phyloP scores from a whole-genome alignment of 192 early-diverging fungal species.

The Chytriomyces sp. region DNA sequence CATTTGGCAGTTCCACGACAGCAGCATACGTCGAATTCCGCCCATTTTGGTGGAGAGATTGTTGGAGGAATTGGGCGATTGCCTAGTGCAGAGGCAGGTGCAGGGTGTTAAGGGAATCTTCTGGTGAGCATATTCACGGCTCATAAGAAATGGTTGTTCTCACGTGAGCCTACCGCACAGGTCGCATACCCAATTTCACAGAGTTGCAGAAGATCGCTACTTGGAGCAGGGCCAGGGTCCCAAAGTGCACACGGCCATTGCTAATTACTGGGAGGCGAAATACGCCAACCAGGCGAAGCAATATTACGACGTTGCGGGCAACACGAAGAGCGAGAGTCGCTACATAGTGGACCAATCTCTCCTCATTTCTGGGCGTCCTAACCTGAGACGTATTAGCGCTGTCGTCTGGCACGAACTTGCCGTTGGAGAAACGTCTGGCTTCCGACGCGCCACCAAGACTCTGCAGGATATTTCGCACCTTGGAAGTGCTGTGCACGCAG shows the following conservation, averaged over 20 bases:
- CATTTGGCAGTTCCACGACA: constrained; percentile 8
- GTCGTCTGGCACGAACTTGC: constrained; percentile 35
- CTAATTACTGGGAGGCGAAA: constrained; percentile 34
- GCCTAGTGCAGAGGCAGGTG: constrained; percentile 23
- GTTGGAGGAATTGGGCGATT: constrained; percentile 28
- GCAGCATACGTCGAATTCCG: constrained; percentile 27
- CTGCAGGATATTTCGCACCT: constrained; percentile 34
- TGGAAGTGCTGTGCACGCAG: constrained; percentile 29
- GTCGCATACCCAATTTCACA: constrained; percentile 28
- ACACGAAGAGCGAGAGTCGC: constrained; percentile 8
- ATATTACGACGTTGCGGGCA: constrained; percentile 5
- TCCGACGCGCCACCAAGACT: constrained; percentile 23
- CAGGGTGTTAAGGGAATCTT: constrained; percentile 28
- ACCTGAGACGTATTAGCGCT: constrained; percentile 15
- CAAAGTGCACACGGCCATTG: constrained; percentile 26
- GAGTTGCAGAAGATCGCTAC: constrained; percentile 34
- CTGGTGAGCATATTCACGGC: constrained; percentile 15
- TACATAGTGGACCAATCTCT: constrained; percentile 34
- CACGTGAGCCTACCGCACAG: neutral
- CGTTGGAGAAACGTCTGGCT: constrained; percentile 17
- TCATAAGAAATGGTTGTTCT: neutral
- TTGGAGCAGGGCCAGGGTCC: constrained; percentile 28
- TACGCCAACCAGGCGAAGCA: constrained; percentile 29
- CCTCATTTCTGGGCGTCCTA: constrained; percentile 27
- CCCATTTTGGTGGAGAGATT: constrained; percentile 15